Base-by-base conservation (phyloP, 1,139 yeast genomes). In the Ogataea hybrid region DNA sequence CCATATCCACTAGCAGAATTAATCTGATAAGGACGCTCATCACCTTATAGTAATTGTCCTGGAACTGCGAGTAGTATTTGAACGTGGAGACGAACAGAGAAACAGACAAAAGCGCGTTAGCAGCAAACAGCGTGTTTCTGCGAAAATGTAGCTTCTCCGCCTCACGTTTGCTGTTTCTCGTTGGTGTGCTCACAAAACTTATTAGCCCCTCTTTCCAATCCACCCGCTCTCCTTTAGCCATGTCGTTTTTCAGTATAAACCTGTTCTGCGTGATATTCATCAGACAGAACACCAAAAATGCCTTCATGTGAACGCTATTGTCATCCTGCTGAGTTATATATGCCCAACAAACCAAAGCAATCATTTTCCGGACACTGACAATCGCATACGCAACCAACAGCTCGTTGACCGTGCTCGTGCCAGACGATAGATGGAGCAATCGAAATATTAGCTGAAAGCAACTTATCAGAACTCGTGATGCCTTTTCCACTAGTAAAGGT, bases 311-410 rank as follows among this genome's bases (percentile, higher is more conserved):
- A 2, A 49, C 33, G 2, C 59, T 48, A 28, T 51, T 48, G 30
- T 58, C 53, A 39, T 59, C 64, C 9, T 52, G 53, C 6, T 47
- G 41, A 0, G 63, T 51, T 2, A 59, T 50, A 42, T 52, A 58
- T 7, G 51, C 46, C 54, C 58, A 54, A 30, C 53, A 49, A 7
- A 49, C 32, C 14, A 61, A 46, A 1, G 58, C 51, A 4, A 54
- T 9, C 1, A 53, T 14, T 34, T 59, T 59, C n/a, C 63, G 52
- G 2, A 57, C 27, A 16, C 48, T 43, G 3, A 59, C 53, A 9
- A 57, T 27, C 1, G 42, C 32, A 39, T 54, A 59, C 3, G 63
- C 51, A 4, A 58, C 40, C 7, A 53, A 47, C 17, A 34, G 25
- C n/a, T 38, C 25, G 25, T 42, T 42, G 23, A 37, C 27, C 15